A percentile compares a stretch with the other conserved stretches of the same genome.
These are phyloP conservation scores for Mucor mucedo DNA, from an alignment of 371 early-diverging fungal species.

Conservation along the genomic window DNA sequence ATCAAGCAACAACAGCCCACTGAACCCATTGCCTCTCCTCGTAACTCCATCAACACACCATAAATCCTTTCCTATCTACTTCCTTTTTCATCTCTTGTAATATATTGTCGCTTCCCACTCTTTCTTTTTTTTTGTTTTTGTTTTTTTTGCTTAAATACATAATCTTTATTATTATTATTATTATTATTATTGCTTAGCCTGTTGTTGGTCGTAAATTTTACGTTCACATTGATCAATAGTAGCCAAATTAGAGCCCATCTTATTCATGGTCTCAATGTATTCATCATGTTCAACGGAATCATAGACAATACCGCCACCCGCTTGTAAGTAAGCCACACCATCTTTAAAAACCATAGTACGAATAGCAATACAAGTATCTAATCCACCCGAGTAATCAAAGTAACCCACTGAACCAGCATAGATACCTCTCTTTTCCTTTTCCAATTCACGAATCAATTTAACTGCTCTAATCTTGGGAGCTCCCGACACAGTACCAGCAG, in stretches of 20 bases:
- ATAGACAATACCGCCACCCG: conserved; percentile 95
- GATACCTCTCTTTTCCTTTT: conserved; percentile 91
- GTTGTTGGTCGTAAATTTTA: conserved; percentile 50
- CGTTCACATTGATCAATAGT: conserved; percentile 85
- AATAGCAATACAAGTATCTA: conserved; percentile 97
- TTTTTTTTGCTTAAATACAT: neutral
- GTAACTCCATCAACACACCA: conserved; percentile 1
- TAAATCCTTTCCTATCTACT: neutral
- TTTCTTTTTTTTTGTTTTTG: neutral
- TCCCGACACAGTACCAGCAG: conserved; percentile 97
- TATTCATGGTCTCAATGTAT: conserved; percentile 94
- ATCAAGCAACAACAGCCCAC: conserved; percentile 42
- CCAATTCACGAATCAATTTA: conserved; percentile 89
- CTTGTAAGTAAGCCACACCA: conserved; percentile 90
- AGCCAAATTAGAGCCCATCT: conserved; percentile 88
- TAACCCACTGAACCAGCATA: conserved; percentile 97
- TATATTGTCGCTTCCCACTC: no score
- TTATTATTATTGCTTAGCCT: conserved; percentile 16
- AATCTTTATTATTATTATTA: neutral
- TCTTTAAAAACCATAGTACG: conserved; percentile 97
- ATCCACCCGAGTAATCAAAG: conserved; percentile 89
- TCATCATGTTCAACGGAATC: conserved; percentile 92
- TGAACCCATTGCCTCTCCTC: conserved; percentile 3
- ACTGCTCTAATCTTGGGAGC: conserved; percentile 97
- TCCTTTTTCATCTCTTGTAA: no score